Evolutionary conservation across 768 basidiomycete species (phyloP).

Genomic region (Sarcodon sp.): DNA sequence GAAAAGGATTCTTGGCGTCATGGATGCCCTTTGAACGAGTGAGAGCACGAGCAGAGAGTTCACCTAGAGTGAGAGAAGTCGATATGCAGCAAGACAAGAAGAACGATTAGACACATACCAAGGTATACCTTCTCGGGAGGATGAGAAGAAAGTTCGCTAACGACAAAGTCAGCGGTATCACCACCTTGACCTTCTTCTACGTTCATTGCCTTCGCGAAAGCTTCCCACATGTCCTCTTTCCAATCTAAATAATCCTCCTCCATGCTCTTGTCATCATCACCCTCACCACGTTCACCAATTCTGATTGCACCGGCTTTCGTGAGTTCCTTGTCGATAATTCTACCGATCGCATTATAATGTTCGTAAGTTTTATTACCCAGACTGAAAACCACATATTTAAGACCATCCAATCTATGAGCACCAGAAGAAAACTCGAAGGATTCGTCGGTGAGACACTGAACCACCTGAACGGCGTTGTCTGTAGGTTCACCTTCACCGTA

Average conservation of each 20-base stretch:
- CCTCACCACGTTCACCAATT: conserved; percentile 87
- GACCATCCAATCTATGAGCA: conserved; percentile 57
- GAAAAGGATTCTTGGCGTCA: conserved; percentile 95
- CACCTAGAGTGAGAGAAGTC: conserved; percentile 36
- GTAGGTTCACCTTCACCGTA: conserved; percentile 99
- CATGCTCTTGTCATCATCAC: conserved; percentile 99
- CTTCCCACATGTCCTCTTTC: conserved; percentile 97
- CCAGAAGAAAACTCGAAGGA: conserved; percentile 82
- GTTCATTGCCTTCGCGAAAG: conserved; percentile 66
- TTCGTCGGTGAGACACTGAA: conserved; percentile 83
- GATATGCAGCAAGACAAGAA: neutral
- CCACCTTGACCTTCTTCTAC: conserved; percentile 96
- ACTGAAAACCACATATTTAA: conserved; percentile 92
- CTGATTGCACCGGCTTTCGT: conserved; percentile 71
- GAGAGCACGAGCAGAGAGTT: conserved; percentile 90
- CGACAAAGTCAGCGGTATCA: conserved; percentile 87
- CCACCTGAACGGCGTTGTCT: conserved; percentile 90
- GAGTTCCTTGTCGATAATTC: conserved; percentile 63
- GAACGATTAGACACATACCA: conserved; percentile 32
- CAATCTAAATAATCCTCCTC: conserved; percentile 99
- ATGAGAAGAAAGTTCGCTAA: conserved; percentile 68
- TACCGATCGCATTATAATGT: conserved; percentile 88
- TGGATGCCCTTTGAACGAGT: conserved; percentile 92
- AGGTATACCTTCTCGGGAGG: conserved; percentile 87
- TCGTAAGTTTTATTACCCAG: conserved; percentile 93